A percentile compares a stretch with the other conserved stretches of the same genome.
Conservation (phyloP, 2,329 filamentous ascomycete genomes). For the Dryadomyces quercivorus region DNA sequence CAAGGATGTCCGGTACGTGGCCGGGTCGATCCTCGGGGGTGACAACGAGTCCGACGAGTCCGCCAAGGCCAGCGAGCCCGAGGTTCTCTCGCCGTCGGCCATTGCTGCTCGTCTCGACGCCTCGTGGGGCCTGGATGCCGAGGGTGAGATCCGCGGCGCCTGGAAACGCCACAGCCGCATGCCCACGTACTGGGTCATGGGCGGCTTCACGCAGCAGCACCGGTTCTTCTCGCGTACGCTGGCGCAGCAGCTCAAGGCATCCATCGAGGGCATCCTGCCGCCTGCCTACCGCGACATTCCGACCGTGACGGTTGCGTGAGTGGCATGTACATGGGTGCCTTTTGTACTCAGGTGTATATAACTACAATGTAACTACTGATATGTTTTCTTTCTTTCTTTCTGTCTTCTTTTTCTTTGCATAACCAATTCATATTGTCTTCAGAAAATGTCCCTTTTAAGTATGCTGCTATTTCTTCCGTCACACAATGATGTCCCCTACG, state of each 20-base stretch:
- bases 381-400: too few species aligned
- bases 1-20: slow-evolving; percentile 1
- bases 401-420: too few species aligned
- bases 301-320: not conserved
- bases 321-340: too few species aligned
- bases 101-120: not conserved
- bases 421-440: too few species aligned
- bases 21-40: not conserved
- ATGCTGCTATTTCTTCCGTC: too few species aligned
- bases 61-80: not conserved
- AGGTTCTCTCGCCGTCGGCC: not conserved
- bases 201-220: slow-evolving; percentile 21
- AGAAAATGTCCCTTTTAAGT: too few species aligned
- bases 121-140: slow-evolving; percentile 1
- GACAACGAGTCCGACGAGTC: not conserved
- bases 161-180: slow-evolving; percentile 1
- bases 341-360: too few species aligned
- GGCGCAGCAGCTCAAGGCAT: slow-evolving; percentile 23
- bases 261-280: not conserved
- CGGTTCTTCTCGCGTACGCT: slow-evolving; percentile 20
- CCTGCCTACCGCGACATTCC: not conserved
- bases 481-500: too few species aligned
- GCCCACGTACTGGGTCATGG: slow-evolving; percentile 17
- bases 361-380: too few species aligned
- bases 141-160: slow-evolving; percentile 1